Evolutionary conservation across 352 stramenopile genomes (phyloP), one percentile per base, ranked within the genome.

Genomic region (Phytopythium vexans): DNA sequence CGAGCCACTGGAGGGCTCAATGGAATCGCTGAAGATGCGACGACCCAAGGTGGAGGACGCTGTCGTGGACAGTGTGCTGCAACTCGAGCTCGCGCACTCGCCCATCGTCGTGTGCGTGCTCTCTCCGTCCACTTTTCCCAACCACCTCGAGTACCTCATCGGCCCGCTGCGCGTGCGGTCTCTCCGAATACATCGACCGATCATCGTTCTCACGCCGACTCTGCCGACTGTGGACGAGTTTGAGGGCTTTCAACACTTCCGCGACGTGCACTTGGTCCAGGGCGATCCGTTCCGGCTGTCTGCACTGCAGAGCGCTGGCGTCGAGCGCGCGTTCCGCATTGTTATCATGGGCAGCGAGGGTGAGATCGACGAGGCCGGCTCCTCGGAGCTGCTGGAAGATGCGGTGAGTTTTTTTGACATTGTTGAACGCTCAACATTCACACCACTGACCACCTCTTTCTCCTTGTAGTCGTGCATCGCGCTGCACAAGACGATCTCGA

Each of bases 401-500:
- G 82, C 82, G 56, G 77, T 88, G 58, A 6, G 66, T 66, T 2
- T 10, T 12, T 49, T 12, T 47, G 3, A 44, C 15, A 16, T 38
- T 6, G 7, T 42, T 36, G 21, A 27, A 27, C 21, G 21, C 21
- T 27, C 21, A 2, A 27, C 21, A 27, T 2, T 27, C 21, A 2
- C 21, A 2, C 21, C 21, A 27, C 21, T 27, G 21, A 27, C 21
- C 21, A 27, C 21, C 21, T 27, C 21, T 27, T 27, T 27, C 21
- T 31, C 12, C 63, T 16, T 38, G 7, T 53, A 48, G 16, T 60
- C 59, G 8, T 56, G 8, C 52, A 72, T 94, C 35, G 82, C 84
- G n/a, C 70, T 92, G 33, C 82, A 94, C 69, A 92, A 88, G 63
- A 88, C 82, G 34, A 89, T 94, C 33, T 59, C 74, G 7, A 80